These are phyloP conservation scores for Neurospora sp. DNA, from an alignment of 495 filamentous ascomycete genomes.

Conservation along the genomic window DNA sequence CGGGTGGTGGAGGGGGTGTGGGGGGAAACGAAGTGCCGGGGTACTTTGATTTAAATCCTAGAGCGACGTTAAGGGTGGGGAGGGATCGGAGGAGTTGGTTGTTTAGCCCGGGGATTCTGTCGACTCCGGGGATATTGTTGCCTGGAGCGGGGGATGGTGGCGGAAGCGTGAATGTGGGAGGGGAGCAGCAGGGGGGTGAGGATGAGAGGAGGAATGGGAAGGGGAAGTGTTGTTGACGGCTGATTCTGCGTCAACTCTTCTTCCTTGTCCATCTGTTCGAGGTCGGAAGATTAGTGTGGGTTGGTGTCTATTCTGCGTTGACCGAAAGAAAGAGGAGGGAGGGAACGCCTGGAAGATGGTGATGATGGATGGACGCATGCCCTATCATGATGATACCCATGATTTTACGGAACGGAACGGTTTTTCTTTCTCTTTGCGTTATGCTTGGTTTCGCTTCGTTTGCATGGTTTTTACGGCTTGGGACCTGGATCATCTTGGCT, in stretches of 20 bases:
- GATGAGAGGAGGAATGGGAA: not conserved
- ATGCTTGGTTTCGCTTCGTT: not conserved
- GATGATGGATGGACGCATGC: not conserved
- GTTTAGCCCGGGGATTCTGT: constrained; percentile 41
- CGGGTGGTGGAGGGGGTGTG: not conserved
- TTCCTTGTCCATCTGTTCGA: not conserved
- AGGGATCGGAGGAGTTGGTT: constrained; percentile 56
- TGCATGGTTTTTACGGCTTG: not conserved
- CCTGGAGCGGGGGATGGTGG: not conserved
- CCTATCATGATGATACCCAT: not conserved
- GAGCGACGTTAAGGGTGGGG: constrained; percentile 53
- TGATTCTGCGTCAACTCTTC: not conserved
- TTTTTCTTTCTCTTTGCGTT: not conserved
- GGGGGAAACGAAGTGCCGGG: constrained; percentile 18
- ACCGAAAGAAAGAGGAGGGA: not conserved
- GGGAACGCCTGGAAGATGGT: not conserved
- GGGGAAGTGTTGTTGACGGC: not conserved
- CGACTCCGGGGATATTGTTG: constrained; percentile 26
- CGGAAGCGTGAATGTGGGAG: not conserved
- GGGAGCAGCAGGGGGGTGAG: not conserved
- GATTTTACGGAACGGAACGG: not conserved
- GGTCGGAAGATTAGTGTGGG: not conserved
- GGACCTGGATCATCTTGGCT: not conserved
- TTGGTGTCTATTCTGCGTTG: not conserved
- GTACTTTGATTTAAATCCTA: constrained; percentile 38